Conservation (phyloP, 208 protist genomes). For the Vickermania ingenoplastis region DNA sequence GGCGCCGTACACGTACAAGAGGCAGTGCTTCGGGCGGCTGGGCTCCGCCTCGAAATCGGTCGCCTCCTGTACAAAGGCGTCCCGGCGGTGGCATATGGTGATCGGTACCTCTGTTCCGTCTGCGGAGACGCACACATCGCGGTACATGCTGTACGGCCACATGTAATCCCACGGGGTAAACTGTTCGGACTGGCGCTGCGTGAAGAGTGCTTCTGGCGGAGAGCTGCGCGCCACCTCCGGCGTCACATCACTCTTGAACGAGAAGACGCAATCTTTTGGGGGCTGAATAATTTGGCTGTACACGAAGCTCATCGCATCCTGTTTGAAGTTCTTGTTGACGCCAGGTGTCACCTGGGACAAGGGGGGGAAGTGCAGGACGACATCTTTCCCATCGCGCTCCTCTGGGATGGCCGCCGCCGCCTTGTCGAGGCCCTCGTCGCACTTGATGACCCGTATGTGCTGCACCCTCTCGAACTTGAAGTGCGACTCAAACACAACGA, state of each 20-base stretch:
- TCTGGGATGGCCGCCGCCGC: conserved; percentile 20
- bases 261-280: conserved; percentile 74
- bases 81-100: conserved; percentile 81
- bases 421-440: conserved; percentile 50
- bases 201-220: conserved; percentile 72
- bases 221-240: conserved; percentile 47
- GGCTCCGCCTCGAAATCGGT: conserved; percentile 83
- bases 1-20: conserved; percentile 88
- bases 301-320: conserved; percentile 81
- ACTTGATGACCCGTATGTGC: conserved; percentile 80
- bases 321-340: conserved; percentile 86
- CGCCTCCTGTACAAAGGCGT: conserved; percentile 83
- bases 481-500: conserved; percentile 75
- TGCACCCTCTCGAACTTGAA: conserved; percentile 79
- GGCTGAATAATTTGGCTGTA: conserved; percentile 84
- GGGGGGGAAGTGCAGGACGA: conserved; percentile 83
- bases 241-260: conserved; percentile 74
- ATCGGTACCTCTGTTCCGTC: conserved; percentile 85
- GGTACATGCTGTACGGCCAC: conserved; percentile 89
- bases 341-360: conserved; percentile 66
- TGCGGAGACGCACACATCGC: conserved; percentile 71
- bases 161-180: conserved; percentile 91
- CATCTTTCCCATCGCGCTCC: conserved; percentile 36
- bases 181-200: conserved; percentile 85
- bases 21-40: conserved; percentile 80